These are phyloP conservation scores for Scutellaria galericulata DNA, from an alignment of 257 asterid species.

Conservation along the genomic window DNA sequence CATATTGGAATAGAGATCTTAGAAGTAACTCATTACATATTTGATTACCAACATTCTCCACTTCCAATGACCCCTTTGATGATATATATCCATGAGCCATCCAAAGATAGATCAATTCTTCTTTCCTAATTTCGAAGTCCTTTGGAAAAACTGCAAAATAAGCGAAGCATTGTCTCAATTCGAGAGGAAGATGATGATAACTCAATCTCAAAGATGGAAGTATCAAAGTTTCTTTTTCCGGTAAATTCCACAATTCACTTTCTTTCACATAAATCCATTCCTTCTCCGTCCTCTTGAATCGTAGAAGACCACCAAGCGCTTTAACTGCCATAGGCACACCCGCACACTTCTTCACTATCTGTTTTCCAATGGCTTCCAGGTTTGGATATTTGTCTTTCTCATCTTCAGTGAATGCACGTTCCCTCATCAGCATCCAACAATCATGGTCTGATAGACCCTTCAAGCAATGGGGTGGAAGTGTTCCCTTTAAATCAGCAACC, in stretches of 20 bases:
- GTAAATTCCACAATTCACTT: background rate
- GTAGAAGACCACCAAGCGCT: constrained; percentile 35
- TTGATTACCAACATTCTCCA: constrained; percentile 38
- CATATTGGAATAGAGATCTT: constrained; percentile 30
- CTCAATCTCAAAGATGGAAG: constrained; percentile 40
- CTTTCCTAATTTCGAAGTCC: background rate
- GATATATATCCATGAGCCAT: constrained; percentile 43
- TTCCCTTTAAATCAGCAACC: constrained; percentile 20
- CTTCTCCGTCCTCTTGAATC: constrained; percentile 31
- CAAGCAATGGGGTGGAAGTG: constrained; percentile 30
- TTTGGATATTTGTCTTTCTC: too few species aligned
- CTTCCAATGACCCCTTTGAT: constrained; percentile 19
- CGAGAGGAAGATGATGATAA: constrained; percentile 42
- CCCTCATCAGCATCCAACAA: constrained; percentile 40
- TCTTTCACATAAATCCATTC: constrained; percentile 39
- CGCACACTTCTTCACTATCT: background rate
- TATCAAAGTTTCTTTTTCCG: constrained; percentile 32
- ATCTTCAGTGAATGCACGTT: constrained; percentile 30
- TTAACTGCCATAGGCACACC: constrained; percentile 42
- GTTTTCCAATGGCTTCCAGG: background rate
- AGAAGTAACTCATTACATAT: constrained; percentile 38
- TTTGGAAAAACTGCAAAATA: constrained; percentile 43
- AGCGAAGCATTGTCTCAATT: constrained; percentile 41
- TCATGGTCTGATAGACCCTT: background rate
- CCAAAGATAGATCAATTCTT: constrained; percentile 35